phyloP scores from a whole-genome alignment of 2,329 filamentous ascomycete genomes.

The Pseudogymnoascus sp. region DNA sequence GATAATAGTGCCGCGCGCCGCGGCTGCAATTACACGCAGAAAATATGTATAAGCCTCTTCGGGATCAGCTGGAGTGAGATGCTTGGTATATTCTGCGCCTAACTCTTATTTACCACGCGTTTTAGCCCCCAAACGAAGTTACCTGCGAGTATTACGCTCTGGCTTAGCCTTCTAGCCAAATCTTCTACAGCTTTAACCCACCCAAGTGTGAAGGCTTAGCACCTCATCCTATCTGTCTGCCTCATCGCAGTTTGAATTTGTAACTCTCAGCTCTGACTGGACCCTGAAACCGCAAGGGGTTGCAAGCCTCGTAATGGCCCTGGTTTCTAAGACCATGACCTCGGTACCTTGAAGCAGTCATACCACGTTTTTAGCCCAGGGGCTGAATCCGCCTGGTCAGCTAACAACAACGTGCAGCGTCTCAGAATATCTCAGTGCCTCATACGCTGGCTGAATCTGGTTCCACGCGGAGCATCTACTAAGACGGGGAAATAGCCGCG shows the following conservation, averaged over 20 bases:
- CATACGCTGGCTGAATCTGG: neutral
- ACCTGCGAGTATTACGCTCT: neutral
- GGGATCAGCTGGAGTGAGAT: neutral
- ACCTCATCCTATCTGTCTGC: neutral
- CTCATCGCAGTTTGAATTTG: neutral
- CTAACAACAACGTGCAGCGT: neutral
- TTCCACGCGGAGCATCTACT: neutral
- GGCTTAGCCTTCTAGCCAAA: neutral
- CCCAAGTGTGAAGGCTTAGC: neutral
- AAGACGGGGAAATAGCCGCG: neutral
- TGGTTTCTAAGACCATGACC: neutral
- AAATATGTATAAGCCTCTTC: neutral
- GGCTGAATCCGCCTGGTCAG: neutral
- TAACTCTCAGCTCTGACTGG: neutral
- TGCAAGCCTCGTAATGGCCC: neutral
- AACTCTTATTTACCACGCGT: neutral
- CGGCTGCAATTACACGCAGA: neutral
- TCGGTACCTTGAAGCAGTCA: neutral
- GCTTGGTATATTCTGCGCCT: neutral
- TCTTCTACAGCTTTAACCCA: neutral
- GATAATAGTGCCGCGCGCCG: neutral
- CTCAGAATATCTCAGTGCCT: neutral
- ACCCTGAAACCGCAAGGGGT: neutral
- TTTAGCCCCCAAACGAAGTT: neutral
- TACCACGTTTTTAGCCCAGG: neutral